Conservation (phyloP, 441 rosid species). For the Capsella rubella region DNA sequence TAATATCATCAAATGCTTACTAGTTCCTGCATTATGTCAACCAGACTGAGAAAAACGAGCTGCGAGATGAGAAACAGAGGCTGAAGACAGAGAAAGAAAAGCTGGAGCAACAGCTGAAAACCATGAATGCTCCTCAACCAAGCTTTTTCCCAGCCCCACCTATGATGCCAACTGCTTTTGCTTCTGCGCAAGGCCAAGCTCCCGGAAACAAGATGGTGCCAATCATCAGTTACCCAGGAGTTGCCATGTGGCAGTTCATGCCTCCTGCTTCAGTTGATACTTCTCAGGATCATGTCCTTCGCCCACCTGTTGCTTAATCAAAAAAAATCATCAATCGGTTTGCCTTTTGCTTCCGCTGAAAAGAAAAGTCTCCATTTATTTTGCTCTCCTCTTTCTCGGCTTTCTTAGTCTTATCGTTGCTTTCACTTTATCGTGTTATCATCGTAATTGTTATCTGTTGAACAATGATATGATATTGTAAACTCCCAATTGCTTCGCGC, state of each 20-base stretch:
- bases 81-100: slow-evolving; percentile 94
- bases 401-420: slow-evolving; percentile 46
- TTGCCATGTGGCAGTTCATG: slow-evolving; percentile 99
- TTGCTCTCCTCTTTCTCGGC: slow-evolving; percentile 48
- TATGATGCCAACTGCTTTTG: slow-evolving; percentile 78
- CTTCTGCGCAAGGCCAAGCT: slow-evolving; percentile 79
- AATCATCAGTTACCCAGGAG: slow-evolving; percentile 90
- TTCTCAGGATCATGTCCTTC: slow-evolving; percentile 98
- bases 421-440: slow-evolving; percentile 35
- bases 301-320: slow-evolving; percentile 96
- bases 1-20: slow-evolving; percentile 2
- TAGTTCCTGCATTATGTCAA: slow-evolving; percentile 29
- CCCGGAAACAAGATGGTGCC: slow-evolving; percentile 95
- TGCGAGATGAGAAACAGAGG: slow-evolving; percentile 97
- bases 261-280: slow-evolving; percentile 98
- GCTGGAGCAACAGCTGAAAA: slow-evolving; percentile 69
- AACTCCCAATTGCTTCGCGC: slow-evolving; percentile 43
- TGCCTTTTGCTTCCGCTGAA: slow-evolving; percentile 47
- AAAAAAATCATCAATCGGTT: slow-evolving; percentile 54
- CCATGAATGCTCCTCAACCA: slow-evolving; percentile 69
- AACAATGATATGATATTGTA: slow-evolving; percentile 46
- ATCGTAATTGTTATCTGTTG: slow-evolving; percentile 53
- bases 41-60: slow-evolving; percentile 95
- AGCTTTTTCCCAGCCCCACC: slow-evolving; percentile 78
- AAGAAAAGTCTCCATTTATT: slow-evolving; percentile 46